These are phyloP conservation scores for Earliella scabrosa DNA, from an alignment of 1,284 basidiomycete species.

Conservation along the genomic window DNA sequence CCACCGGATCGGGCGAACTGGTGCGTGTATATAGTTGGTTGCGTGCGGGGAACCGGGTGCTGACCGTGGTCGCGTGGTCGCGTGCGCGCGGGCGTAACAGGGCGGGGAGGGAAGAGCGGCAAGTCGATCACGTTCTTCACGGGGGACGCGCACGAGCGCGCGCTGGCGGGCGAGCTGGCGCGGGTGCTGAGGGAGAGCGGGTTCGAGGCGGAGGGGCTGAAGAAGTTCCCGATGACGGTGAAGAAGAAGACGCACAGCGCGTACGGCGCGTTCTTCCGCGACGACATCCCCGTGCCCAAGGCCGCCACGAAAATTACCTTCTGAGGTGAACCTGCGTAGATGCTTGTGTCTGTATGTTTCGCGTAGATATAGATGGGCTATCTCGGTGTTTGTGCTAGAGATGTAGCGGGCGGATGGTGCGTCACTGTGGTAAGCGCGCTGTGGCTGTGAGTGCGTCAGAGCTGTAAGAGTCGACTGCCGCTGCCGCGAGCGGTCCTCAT, in stretches of 20 bases:
- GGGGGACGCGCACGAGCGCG: slow-evolving; percentile 82
- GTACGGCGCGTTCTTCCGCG: slow-evolving; percentile 86
- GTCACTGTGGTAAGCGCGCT: background rate
- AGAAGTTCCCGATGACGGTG: slow-evolving; percentile 95
- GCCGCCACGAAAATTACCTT: slow-evolving; percentile 92
- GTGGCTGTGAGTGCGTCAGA: slow-evolving; percentile 2
- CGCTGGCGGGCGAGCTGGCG: slow-evolving; percentile 94
- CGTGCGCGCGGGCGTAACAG: slow-evolving; percentile 40
- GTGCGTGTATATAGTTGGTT: slow-evolving; percentile 38
- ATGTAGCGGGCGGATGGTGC: background rate
- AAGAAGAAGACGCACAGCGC: slow-evolving; percentile 92
- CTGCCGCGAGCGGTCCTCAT: background rate
- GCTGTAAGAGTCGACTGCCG: background rate
- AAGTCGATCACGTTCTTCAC: slow-evolving; percentile 98
- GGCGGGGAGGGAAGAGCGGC: slow-evolving; percentile 90
- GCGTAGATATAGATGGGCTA: background rate
- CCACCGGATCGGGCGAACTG: slow-evolving; percentile 95
- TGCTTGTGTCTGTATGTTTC: background rate
- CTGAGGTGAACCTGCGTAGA: slow-evolving; percentile 4
- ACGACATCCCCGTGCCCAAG: slow-evolving; percentile 75
- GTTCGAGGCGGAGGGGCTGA: slow-evolving; percentile 78
- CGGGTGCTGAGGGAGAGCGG: slow-evolving; percentile 90
- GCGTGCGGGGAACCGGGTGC: background rate
- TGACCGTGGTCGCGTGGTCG: slow-evolving; percentile 14
- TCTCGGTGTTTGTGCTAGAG: background rate